A percentile compares a stretch with the other conserved stretches of the same genome.
These are phyloP conservation scores for Wickerhamiella qilinensis DNA, from an alignment of 805 yeast genomes.

Conservation along the genomic window DNA sequence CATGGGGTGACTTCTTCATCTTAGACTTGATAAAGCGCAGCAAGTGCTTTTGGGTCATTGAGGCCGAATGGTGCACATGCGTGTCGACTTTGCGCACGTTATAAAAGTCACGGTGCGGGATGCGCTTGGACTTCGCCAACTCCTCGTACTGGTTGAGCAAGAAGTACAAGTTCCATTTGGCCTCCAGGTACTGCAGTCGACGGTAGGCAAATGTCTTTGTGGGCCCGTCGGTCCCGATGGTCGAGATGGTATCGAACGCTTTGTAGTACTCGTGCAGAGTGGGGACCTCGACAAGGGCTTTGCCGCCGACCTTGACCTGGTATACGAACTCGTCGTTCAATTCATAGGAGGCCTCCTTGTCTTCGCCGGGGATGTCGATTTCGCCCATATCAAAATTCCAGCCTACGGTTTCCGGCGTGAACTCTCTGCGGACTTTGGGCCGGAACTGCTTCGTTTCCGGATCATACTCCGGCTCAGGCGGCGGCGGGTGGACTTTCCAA, in stretches of 20 bases:
- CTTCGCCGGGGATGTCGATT: conserved; percentile 37
- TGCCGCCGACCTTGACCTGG: conserved; percentile 29
- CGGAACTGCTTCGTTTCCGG: conserved; percentile 36
- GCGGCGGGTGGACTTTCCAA: conserved; percentile 83
- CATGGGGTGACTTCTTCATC: conserved; percentile 71
- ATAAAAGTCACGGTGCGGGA: conserved; percentile 95
- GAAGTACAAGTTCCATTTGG: conserved; percentile 87
- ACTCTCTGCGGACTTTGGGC: conserved; percentile 19
- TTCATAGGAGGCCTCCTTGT: conserved; percentile 26
- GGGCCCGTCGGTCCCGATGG: conserved; percentile 84
- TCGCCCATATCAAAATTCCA: conserved; percentile 42
- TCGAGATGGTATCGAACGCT: conserved; percentile 61
- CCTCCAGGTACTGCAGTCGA: conserved; percentile 83
- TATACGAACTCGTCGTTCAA: conserved; percentile 52
- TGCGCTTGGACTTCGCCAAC: conserved; percentile 71
- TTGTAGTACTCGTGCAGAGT: conserved; percentile 67
- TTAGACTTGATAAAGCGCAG: conserved; percentile 89
- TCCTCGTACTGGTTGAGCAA: conserved; percentile 87
- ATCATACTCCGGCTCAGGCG: conserved; percentile 84
- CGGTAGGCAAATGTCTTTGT: conserved; percentile 91
- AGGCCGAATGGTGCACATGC: conserved; percentile 97
- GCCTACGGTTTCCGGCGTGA: conserved; percentile 26
- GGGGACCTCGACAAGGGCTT: conserved; percentile 46
- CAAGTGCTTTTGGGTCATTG: conserved; percentile 97
- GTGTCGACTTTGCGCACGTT: conserved; percentile 95